Base-by-base conservation (phyloP, 2,329 filamentous ascomycete species). In the Grosmannia penicillata region DNA sequence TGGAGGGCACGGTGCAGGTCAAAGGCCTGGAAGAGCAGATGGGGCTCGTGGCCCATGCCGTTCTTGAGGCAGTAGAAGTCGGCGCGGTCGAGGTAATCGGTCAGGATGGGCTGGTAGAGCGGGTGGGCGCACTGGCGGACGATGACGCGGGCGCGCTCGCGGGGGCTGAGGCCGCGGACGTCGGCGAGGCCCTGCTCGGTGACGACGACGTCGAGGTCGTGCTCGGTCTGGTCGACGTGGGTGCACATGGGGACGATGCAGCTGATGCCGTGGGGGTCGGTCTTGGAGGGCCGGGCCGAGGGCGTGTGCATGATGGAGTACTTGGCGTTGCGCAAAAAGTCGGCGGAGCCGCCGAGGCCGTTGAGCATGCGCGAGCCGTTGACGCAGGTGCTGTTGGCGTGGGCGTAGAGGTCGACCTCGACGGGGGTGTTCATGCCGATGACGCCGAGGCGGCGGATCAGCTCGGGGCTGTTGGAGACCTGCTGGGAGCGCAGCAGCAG, bases 341-440 rank as follows among this genome's bases (percentile, higher is more conserved):
- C 83, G 37, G 82, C 82, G 2, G 75, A 82, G 4, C 83, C 83
- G 36, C 83, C 83, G 7, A 91, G 74, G 10, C 83, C 83, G 63
- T 89, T 89, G 43, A 91, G 70, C 82, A 89, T 91, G 41, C 86
- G 78, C 44, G 72, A 79, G 46, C 86, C 85, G 76, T 91, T 85
- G 18, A 93, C 85, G 53, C 82, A 87, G 39, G 85, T 93, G 44
- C 72, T 79, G 72, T 93, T 94, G 50, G 86, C 86, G 62, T 93
- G 85, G 3, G 85, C 86, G 62, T 93, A 93, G 52, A 93, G 93
- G 61, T 93, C 86, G 14, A 93, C 85, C 61, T 93, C 86, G 33
- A 93, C 83, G 18, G 85, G 85, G 0, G 85, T 93, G 70, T 93
- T 93, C 85, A 93, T 93, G 56, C 83, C 85, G 50, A 94, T 93